Conservation (phyloP, 2,329 filamentous ascomycete genomes). For the Amauroascus verrucosus region DNA sequence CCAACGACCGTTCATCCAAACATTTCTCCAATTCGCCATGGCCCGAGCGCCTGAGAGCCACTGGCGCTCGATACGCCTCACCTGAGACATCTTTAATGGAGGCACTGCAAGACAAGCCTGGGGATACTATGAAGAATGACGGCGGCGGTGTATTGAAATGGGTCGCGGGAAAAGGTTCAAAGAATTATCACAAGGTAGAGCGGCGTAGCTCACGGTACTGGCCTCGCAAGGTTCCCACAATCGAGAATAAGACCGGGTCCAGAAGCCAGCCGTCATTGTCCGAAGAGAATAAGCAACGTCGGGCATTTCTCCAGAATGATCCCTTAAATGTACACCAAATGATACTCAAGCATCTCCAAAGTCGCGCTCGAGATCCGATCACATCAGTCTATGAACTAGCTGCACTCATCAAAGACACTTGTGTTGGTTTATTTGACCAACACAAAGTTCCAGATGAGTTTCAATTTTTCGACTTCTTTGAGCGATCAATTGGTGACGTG, state of each 20-base stretch:
- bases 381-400: constrained; percentile 54
- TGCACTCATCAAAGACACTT: constrained; percentile 50
- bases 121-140: neutral
- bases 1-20: neutral
- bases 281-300: neutral
- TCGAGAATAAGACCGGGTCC: neutral
- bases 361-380: constrained; percentile 40
- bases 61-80: neutral
- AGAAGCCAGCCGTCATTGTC: neutral
- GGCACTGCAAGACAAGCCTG: neutral
- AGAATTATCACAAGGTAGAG: too few species aligned
- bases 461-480: constrained; percentile 59
- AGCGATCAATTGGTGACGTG: constrained; percentile 48
- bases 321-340: constrained; percentile 52
- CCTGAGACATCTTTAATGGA: neutral
- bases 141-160: neutral
- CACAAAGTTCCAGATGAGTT: constrained; percentile 36
- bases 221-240: too few species aligned
- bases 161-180: neutral
- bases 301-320: constrained; percentile 22
- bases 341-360: constrained; percentile 48
- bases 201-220: too few species aligned
- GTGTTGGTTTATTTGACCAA: constrained; percentile 52
- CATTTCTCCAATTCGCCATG: neutral
- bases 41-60: neutral